Percentiles rank a stretch among this genome's conserved stretches.
phyloP scores from a whole-genome alignment of 371 early-diverging fungal species.

The Mucor plumbeus region DNA sequence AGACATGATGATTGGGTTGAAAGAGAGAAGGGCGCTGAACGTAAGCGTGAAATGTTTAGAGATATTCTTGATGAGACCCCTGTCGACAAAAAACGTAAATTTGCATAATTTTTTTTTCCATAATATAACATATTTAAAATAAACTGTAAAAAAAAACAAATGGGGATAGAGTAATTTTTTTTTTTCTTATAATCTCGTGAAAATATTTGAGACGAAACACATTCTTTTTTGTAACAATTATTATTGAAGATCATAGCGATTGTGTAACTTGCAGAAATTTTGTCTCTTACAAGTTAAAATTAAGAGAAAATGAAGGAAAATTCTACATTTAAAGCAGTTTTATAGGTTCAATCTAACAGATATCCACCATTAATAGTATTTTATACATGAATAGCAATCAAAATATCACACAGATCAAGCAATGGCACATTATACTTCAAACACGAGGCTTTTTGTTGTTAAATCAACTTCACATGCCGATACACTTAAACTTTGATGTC shows the following conservation, averaged over 20 bases:
- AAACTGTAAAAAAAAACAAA: slow-evolving; percentile 6
- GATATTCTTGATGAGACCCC: slow-evolving; percentile 67
- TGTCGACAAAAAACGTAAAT: slow-evolving; percentile 27
- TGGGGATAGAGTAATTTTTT: not conserved
- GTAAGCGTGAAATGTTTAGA: slow-evolving; percentile 76
- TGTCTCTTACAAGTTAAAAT: too few relatives aligned
- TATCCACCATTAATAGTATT: too few relatives aligned
- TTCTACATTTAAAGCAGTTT: not conserved
- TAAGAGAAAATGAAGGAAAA: not conserved
- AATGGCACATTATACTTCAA: not conserved
- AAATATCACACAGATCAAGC: not conserved
- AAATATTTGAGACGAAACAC: slow-evolving; percentile 1
- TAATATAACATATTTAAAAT: slow-evolving; percentile 1
- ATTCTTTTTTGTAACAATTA: not conserved
- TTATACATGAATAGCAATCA: too few relatives aligned
- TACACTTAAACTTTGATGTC: not conserved
- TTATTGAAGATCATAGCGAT: not conserved
- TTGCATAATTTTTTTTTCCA: slow-evolving; percentile 17
- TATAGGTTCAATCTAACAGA: too few relatives aligned
- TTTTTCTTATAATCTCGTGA: not conserved
- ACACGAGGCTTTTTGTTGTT: not conserved
- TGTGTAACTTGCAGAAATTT: slow-evolving; percentile 2
- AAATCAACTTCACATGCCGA: slow-evolving; percentile 3
- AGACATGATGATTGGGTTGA: slow-evolving; percentile 77
- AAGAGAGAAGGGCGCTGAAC: slow-evolving; percentile 72